A percentile compares a stretch with the other conserved stretches of the same genome.
Evolutionary conservation across 2,329 filamentous ascomycete species (phyloP).

Genomic region (Claviceps arundinis): DNA sequence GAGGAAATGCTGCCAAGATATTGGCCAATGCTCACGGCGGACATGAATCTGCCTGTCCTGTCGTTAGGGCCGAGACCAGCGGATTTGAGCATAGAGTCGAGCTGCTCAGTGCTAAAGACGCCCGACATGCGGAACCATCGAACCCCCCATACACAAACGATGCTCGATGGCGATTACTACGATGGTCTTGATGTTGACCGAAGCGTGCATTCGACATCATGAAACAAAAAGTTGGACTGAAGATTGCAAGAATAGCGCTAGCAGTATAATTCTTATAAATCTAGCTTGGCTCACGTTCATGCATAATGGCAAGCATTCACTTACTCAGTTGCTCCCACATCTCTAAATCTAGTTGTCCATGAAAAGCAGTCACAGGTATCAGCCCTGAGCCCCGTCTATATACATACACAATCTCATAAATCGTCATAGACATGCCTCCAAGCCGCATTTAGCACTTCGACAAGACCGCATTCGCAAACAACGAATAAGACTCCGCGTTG

Average conservation of each 20-base stretch:
- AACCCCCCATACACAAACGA: not conserved
- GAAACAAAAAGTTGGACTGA: too few species aligned
- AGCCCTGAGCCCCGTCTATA: not conserved
- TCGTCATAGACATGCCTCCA: not conserved
- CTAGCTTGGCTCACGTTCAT: not conserved
- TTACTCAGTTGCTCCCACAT: not conserved
- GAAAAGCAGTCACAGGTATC: not conserved
- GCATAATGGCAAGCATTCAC: not conserved
- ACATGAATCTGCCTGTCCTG: not conserved
- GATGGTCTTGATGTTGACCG: conserved; percentile 11
- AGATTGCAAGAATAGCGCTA: not conserved
- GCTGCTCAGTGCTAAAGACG: not conserved
- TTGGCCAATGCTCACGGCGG: not conserved
- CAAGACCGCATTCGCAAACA: conserved; percentile 26
- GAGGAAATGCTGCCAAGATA: not conserved
- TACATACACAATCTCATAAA: not conserved
- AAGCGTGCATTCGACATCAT: too few species aligned
- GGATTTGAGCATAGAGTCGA: not conserved
- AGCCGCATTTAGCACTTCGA: conserved; percentile 21
- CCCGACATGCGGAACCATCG: not conserved
- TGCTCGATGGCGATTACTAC: not conserved
- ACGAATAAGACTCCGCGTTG: conserved; percentile 49
- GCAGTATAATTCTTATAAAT: not conserved
- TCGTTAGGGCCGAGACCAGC: not conserved
- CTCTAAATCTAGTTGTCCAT: too few species aligned